Percentiles rank a stretch among this genome's conserved stretches.
These are phyloP conservation scores for Tetracladium marchalianum DNA, from an alignment of 495 filamentous ascomycete genomes.

Conservation along the genomic window DNA sequence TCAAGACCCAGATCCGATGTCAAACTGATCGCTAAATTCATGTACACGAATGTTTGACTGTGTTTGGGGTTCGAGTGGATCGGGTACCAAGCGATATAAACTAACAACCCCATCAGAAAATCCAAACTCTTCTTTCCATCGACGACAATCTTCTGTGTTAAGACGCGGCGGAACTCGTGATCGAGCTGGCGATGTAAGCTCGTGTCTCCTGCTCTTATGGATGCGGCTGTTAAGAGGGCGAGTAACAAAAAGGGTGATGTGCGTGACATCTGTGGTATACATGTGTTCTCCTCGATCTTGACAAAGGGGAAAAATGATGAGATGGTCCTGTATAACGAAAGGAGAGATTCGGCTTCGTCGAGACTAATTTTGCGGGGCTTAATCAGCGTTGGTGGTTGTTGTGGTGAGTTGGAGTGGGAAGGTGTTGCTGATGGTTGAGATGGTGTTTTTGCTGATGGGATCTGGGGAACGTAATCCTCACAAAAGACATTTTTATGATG, in stretches of 20 bases:
- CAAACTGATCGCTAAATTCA: conserved; percentile 16
- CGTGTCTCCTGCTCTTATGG: conserved; percentile 9
- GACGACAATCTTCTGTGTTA: conserved; percentile 22
- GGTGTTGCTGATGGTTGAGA: not conserved
- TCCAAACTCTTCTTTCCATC: conserved; percentile 28
- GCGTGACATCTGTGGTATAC: conserved; percentile 20
- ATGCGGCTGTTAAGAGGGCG: conserved; percentile 21
- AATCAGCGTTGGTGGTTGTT: no score
- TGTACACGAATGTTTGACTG: conserved; percentile 23
- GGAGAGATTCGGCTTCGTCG: conserved; percentile 12
- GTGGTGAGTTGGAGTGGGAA: no score
- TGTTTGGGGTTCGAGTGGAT: conserved; percentile 19
- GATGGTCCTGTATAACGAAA: conserved; percentile 12
- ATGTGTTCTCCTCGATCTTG: conserved; percentile 19
- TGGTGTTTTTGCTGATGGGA: not conserved
- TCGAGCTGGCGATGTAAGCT: conserved; percentile 20
- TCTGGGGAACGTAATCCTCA: not conserved
- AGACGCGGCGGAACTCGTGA: conserved; percentile 20
- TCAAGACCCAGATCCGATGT: conserved; percentile 15
- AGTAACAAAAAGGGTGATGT: conserved; percentile 29
- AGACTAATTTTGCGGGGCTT: conserved; percentile 6
- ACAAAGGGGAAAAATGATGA: conserved; percentile 30
- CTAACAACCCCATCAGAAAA: conserved; percentile 30
- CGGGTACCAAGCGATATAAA: conserved; percentile 31
- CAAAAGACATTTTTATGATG: conserved; percentile 14